Base-by-base conservation (phyloP, 805 yeast genomes). In the Huiozyma naganishii region DNA sequence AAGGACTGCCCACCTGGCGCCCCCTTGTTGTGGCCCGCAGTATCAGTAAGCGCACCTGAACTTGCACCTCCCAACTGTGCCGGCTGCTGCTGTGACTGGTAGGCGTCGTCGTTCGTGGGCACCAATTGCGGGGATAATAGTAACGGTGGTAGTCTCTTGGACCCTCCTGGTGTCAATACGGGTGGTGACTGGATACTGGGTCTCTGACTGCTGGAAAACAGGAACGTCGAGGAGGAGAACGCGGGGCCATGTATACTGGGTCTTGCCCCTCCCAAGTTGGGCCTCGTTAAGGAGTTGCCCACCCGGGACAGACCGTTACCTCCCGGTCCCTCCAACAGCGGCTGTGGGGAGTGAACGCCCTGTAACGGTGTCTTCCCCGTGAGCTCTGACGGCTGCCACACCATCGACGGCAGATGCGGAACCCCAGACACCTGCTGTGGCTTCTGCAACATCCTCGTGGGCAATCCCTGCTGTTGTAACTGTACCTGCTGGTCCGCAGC, bases 141-240 rank as follows among this genome's bases (percentile, higher is more conserved):
- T 29, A 59, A 43, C 1, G 64, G 79, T 0, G 82, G 83, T 29
- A 78, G 61, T 44, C 71, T 69, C 45, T 80, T 67, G 1, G 77
- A 74, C 6, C 71, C 72, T 1, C 81, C 81, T 0, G 83, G 83
- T 0, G 83, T 76, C 33, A 73, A 62, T 4, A 72, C 51, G 7
- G 79, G 72, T 34, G 73, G 71, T 4, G 65, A 56, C 10, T 41
- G 55, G 9, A 61, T 54, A 7, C 53, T 49, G 17, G 45, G 55
- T 44, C 41, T 52, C 30, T 40, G 52, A 17, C 23, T 17, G 8
- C 38, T 37, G 29, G 45, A 36, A 32, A 43, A 44, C 23, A 44
- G 29, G 23, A 28, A 4, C 29, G 40, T n/a, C 27, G 29, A 7
- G 29, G 41, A 39, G 7, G 41, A 39, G 7, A 39, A 39, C n/a